phyloP scores from a whole-genome alignment of 2,329 filamentous ascomycete genomes.

The Cladosporium sp. region DNA sequence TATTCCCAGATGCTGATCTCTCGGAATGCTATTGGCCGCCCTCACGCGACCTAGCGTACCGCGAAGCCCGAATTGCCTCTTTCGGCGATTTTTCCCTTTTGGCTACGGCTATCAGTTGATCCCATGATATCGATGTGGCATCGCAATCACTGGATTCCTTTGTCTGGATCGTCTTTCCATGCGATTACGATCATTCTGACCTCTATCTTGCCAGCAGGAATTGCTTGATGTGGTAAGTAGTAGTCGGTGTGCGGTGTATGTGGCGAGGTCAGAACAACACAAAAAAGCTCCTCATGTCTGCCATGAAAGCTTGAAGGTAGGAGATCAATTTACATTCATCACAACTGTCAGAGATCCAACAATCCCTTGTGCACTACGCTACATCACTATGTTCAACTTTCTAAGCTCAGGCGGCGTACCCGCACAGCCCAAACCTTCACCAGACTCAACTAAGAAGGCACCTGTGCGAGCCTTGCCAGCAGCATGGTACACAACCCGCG shows the following conservation, averaged over 20 bases:
- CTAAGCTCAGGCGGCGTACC: slow-evolving; percentile 4
- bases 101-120: slow-evolving; percentile 6
- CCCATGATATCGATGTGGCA: slow-evolving; percentile 9
- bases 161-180: slow-evolving; percentile 11
- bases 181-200: neutral
- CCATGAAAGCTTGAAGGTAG: neutral
- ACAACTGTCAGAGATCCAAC: neutral
- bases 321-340: neutral
- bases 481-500: slow-evolving; percentile 42
- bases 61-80: slow-evolving; percentile 5
- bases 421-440: neutral
- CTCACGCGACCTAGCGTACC: slow-evolving; percentile 2
- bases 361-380: neutral
- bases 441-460: slow-evolving; percentile 5
- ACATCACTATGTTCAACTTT: slow-evolving; percentile 7
- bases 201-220: neutral
- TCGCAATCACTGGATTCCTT: slow-evolving; percentile 1
- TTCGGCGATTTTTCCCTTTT: slow-evolving; percentile 10
- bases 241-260: neutral
- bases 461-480: slow-evolving; percentile 40
- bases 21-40: slow-evolving; percentile 1
- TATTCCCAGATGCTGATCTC: slow-evolving; percentile 8
- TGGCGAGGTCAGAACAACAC: slow-evolving; percentile 2
- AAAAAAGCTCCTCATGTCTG: slow-evolving; percentile 7
- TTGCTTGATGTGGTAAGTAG: slow-evolving; percentile 4